These are phyloP conservation scores for Favolaschia claudopus DNA, from an alignment of 768 basidiomycete species.

Conservation along the genomic window DNA sequence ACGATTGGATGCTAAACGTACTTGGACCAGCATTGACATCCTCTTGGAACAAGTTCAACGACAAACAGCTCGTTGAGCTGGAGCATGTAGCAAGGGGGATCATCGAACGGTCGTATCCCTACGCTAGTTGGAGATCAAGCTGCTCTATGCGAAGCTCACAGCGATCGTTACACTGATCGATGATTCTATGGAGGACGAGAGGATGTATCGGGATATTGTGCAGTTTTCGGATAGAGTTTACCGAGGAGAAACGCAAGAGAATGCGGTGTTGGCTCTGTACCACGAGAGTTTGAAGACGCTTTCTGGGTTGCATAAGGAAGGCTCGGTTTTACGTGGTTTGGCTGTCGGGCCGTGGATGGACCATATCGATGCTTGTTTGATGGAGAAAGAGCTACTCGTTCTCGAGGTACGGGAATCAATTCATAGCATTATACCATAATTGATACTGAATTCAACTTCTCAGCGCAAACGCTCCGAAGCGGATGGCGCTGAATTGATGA, in stretches of 20 bases:
- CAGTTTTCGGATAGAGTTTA: background rate
- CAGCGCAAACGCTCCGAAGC: background rate
- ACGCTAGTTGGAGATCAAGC: conserved; percentile 1
- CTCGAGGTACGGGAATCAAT: background rate
- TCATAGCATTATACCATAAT: no score
- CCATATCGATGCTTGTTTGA: conserved; percentile 5
- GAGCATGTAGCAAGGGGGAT: conserved; percentile 10
- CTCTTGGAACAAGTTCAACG: no score
- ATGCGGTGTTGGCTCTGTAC: conserved; percentile 3
- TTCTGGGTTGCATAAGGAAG: background rate
- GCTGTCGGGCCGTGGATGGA: conserved; percentile 3
- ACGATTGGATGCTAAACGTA: background rate
- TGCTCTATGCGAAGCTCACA: conserved; percentile 8
- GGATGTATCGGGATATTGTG: background rate
- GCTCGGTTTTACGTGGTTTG: conserved; percentile 2
- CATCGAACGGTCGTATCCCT: conserved; percentile 4
- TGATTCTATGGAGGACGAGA: conserved; percentile 12
- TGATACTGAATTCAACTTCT: background rate
- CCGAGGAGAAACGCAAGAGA: conserved; percentile 3
- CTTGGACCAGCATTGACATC: conserved; percentile 10
- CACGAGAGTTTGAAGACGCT: background rate
- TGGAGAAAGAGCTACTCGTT: conserved; percentile 7
- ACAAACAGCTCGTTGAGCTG: conserved; percentile 2
- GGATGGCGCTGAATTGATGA: background rate
- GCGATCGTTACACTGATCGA: conserved; percentile 9